Conservation (phyloP, 441 rosid species). For the Mallotus japonicus region DNA sequence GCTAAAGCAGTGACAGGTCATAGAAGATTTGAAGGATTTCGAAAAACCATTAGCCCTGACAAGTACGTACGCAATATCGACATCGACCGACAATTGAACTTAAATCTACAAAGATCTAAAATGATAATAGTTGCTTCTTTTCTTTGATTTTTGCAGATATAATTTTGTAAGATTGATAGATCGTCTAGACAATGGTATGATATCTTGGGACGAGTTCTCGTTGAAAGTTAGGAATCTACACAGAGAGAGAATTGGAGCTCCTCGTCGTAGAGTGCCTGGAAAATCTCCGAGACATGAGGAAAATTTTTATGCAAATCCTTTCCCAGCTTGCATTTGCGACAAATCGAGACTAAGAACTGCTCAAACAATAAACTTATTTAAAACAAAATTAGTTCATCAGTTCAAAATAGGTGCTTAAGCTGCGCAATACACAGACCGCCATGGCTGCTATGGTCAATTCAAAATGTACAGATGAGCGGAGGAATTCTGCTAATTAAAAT, state of each 20-base stretch:
- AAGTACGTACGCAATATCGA: slow-evolving; percentile 30
- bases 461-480: background rate
- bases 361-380: background rate
- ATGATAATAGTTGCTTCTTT: too few relatives aligned
- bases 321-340: slow-evolving; percentile 67
- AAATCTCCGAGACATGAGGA: slow-evolving; percentile 44
- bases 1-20: slow-evolving; percentile 70
- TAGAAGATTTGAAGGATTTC: slow-evolving; percentile 55
- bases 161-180: slow-evolving; percentile 53
- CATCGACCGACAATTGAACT: too few relatives aligned
- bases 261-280: slow-evolving; percentile 38
- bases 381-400: background rate
- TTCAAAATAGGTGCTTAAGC: slow-evolving; percentile 2
- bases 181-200: slow-evolving; percentile 36
- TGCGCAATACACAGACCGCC: background rate
- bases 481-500: background rate
- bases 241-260: slow-evolving; percentile 47
- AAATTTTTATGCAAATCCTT: slow-evolving; percentile 75
- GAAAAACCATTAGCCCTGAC: slow-evolving; percentile 59
- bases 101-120: too few relatives aligned
- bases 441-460: background rate
- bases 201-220: slow-evolving; percentile 51
- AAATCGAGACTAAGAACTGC: slow-evolving; percentile 6
- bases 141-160: slow-evolving; percentile 30
- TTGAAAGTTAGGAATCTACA: slow-evolving; percentile 41